Evolutionary conservation across 2,329 filamentous ascomycete species (phyloP).

Genomic region (Elsinoe australis): DNA sequence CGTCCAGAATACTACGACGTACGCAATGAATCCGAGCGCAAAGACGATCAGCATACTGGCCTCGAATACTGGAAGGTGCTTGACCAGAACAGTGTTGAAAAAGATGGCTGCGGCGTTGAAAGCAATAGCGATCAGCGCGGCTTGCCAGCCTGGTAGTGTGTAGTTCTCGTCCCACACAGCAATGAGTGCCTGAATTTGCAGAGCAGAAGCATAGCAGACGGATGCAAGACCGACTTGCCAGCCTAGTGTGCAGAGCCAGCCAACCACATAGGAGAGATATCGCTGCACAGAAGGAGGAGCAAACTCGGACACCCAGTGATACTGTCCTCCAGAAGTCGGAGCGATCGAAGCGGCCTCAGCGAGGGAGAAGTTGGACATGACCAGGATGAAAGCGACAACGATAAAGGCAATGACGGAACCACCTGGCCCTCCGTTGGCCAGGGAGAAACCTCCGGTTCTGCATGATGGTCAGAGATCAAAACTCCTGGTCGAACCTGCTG

Average conservation of each 20-base stretch:
- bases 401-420: conserved; percentile 49
- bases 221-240: conserved; percentile 28
- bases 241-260: conserved; percentile 27
- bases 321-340: conserved; percentile 52
- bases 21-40: conserved; percentile 28
- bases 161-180: conserved; percentile 23
- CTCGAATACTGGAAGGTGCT: conserved; percentile 27
- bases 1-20: conserved; percentile 26
- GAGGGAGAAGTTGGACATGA: conserved; percentile 31
- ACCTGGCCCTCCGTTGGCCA: conserved; percentile 44
- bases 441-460: conserved; percentile 21
- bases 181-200: conserved; percentile 27
- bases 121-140: conserved; percentile 18
- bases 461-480: background rate
- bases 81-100: conserved; percentile 27
- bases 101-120: conserved; percentile 24
- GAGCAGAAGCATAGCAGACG: conserved; percentile 25
- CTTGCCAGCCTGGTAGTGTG: conserved; percentile 22
- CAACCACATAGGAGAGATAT: conserved; percentile 47
- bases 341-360: conserved; percentile 39
- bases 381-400: conserved; percentile 41
- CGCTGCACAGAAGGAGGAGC: conserved; percentile 37
- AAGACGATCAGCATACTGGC: conserved; percentile 26
- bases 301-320: conserved; percentile 51
- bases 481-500: background rate